Evolutionary conservation across 2,329 filamentous ascomycete genomes (phyloP).

Genomic region (Colletotrichum sp.): DNA sequence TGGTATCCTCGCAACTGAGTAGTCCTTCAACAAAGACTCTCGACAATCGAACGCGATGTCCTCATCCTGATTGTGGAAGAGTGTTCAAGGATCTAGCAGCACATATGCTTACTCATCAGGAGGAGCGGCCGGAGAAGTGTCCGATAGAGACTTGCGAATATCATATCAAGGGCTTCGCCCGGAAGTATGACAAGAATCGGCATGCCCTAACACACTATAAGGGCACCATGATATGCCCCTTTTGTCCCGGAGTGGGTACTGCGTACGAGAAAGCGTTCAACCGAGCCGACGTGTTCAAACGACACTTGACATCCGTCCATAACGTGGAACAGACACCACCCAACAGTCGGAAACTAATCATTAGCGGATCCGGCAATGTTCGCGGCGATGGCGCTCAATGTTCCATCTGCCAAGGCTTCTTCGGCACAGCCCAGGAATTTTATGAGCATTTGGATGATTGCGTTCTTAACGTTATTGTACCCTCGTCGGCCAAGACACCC

Average conservation of each 20-base stretch:
- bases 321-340: slow-evolving; percentile 93
- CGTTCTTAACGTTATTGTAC: slow-evolving; percentile 64
- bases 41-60: slow-evolving; percentile 55
- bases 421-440: slow-evolving; percentile 90
- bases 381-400: slow-evolving; percentile 75
- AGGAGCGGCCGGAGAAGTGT: slow-evolving; percentile 93
- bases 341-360: slow-evolving; percentile 78
- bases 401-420: slow-evolving; percentile 83
- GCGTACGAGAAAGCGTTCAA: slow-evolving; percentile 95
- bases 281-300: slow-evolving; percentile 95
- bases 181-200: slow-evolving; percentile 98
- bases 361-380: slow-evolving; percentile 26
- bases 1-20: slow-evolving; percentile 19
- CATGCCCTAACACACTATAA: slow-evolving; percentile 98
- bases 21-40: slow-evolving; percentile 35
- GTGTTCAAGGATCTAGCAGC: slow-evolving; percentile 74
- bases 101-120: slow-evolving; percentile 96
- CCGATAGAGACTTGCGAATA: slow-evolving; percentile 94
- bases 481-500: slow-evolving; percentile 27
- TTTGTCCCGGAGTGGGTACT: slow-evolving; percentile 88
- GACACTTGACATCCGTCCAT: slow-evolving; percentile 91
- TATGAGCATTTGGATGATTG: slow-evolving; percentile 89
- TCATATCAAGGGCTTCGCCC: slow-evolving; percentile 89
- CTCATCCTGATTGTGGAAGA: slow-evolving; percentile 62
- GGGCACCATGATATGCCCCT: slow-evolving; percentile 96